Base-by-base conservation (phyloP, 1,139 yeast species). In the Nakaseomyces nivariensis region DNA sequence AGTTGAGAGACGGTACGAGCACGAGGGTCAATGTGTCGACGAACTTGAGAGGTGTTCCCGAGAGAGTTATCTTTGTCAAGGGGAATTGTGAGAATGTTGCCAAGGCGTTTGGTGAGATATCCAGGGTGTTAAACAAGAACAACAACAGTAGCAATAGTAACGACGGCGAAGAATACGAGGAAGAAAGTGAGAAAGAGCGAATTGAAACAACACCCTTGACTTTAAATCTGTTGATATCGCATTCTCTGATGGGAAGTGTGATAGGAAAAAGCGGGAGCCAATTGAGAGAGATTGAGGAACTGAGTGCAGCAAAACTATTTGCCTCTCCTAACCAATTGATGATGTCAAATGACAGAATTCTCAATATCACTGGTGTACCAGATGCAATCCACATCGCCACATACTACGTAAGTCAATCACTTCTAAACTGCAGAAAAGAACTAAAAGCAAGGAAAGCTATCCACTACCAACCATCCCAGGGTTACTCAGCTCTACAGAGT, bases 341-440 rank as follows among this genome's bases (percentile, higher is more conserved):
- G 1, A 77, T 77, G 54, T 85, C 95, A 1, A 86, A 92, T 13
- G 97, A 89, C 64, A 75, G 96, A 52, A 73, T 85, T 5, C 69
- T 89, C 49, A 75, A 81, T 32, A 76, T 89, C 22, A 72, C 76
- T 11, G 97, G 97, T 4, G 94, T 85, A 9, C 89, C 90, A 4
- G 95, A 85, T 67, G 90, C 95, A 3, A 78, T 89, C 48, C 95
- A 86, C 61, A 85, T 86, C 57, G 96, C 96, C 6, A 73, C 83
- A 0, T 85, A 82, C 64, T 83, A 83, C 61, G 75, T 87, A 51
- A 79, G 85, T 2, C 82, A 81, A 62, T 82, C 85, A 6, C 72
- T 83, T 50, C 65, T 79, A 52, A 85, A 81, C 55, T 82, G 79
- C 61, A 76, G 76, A 54, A 80, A 77, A 49, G 68, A 72, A 33